Evolutionary conservation across 345 rosid genomes (phyloP).

Genomic region (Pugionium cornutum): DNA sequence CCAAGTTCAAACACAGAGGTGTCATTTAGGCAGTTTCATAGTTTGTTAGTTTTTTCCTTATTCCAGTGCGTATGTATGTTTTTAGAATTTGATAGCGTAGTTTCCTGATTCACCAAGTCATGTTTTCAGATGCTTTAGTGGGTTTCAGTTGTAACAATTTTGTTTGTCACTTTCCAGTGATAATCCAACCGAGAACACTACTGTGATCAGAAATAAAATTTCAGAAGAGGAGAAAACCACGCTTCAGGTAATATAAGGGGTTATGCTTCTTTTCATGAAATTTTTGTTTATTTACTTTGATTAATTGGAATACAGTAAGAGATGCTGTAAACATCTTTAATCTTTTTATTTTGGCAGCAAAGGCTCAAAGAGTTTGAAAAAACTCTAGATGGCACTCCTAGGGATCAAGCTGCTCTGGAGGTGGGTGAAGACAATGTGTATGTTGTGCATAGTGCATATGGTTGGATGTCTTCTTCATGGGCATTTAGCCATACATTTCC

Average conservation of each 20-base stretch:
- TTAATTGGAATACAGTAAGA: conserved; percentile 4
- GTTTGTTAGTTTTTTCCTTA: conserved; percentile 5
- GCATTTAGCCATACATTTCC: conserved; percentile 20
- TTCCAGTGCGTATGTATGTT: neutral
- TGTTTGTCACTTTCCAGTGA: conserved; percentile 46
- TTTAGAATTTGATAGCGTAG: conserved; percentile 6
- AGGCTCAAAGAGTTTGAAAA: conserved; percentile 77
- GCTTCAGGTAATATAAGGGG: conserved; percentile 57
- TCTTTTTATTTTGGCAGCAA: conserved; percentile 48
- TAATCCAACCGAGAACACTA: conserved; percentile 51
- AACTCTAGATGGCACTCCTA: conserved; percentile 54
- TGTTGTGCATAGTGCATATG: neutral
- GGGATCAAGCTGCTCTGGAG: conserved; percentile 75
- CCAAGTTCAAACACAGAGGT: conserved; percentile 4
- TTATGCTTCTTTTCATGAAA: neutral
- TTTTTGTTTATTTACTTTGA: conserved; percentile 1
- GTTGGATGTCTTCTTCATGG: conserved; percentile 6
- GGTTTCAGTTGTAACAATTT: conserved; percentile 21
- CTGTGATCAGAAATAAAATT: conserved; percentile 53
- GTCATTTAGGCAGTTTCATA: conserved; percentile 2
- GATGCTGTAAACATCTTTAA: conserved; percentile 12
- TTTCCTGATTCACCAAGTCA: conserved; percentile 22
- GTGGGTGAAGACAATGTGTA: conserved; percentile 50
- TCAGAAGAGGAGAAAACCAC: conserved; percentile 71
- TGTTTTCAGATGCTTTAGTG: conserved; percentile 8